These are phyloP conservation scores for Nemania diffusa DNA, from an alignment of 2,329 filamentous ascomycete species.

Conservation along the genomic window DNA sequence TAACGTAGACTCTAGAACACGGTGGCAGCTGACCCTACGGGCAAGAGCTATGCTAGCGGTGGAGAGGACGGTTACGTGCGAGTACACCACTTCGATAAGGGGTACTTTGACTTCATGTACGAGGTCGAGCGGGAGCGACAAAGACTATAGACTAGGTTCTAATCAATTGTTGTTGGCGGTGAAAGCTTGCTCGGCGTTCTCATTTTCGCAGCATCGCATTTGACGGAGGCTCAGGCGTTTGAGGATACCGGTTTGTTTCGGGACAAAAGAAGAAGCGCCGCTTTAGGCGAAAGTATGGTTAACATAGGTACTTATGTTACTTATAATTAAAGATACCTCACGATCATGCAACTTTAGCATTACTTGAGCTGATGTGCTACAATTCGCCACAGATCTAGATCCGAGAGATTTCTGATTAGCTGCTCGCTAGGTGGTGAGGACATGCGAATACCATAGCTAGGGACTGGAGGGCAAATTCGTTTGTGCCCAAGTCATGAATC, in stretches of 20 bases:
- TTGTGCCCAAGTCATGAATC: not conserved
- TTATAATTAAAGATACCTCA: conserved; percentile 43
- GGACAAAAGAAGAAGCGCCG: conserved; percentile 36
- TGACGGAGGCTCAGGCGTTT: conserved; percentile 46
- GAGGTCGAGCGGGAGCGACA: conserved; percentile 91
- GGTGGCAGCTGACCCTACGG: conserved; percentile 90
- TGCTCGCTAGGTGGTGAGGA: not conserved
- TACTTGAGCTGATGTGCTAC: not conserved
- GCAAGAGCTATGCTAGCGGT: conserved; percentile 92
- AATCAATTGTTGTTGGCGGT: conserved; percentile 34
- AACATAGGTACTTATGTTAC: conserved; percentile 32
- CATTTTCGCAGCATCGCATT: conserved; percentile 46
- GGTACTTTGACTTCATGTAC: conserved; percentile 98
- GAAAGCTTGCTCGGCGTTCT: conserved; percentile 40
- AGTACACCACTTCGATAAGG: conserved; percentile 98
- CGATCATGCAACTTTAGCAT: conserved; percentile 16
- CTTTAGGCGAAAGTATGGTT: conserved; percentile 28
- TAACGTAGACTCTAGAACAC: conserved; percentile 70
- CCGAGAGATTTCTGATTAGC: not conserved
- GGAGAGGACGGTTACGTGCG: conserved; percentile 99
- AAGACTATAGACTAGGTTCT: conserved; percentile 46
- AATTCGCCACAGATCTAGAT: not conserved
- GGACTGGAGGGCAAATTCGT: not conserved
- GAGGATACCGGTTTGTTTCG: conserved; percentile 40
- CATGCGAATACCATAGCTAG: not conserved